These are phyloP conservation scores for Ophiosphaerella narmari DNA, from an alignment of 2,329 filamentous ascomycete species.

Conservation along the genomic window DNA sequence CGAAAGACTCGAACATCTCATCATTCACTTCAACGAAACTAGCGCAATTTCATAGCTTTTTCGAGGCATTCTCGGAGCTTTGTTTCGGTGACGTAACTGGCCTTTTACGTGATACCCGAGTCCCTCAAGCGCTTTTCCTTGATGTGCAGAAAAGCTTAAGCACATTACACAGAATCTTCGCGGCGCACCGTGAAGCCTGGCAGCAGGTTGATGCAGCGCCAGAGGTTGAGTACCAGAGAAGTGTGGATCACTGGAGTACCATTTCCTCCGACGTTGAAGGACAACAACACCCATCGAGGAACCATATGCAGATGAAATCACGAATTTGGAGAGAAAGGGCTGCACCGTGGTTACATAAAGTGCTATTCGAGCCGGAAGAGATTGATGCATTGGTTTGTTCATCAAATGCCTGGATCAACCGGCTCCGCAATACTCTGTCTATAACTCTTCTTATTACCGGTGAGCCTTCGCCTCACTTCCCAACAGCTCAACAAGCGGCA, in stretches of 20 bases:
- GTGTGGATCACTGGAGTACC: slow-evolving; percentile 1
- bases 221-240: background rate
- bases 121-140: slow-evolving; percentile 5
- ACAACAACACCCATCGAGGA: slow-evolving; percentile 10
- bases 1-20: slow-evolving; percentile 3
- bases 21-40: slow-evolving; percentile 5
- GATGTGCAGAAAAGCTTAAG: slow-evolving; percentile 14
- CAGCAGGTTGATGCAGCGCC: slow-evolving; percentile 6
- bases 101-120: slow-evolving; percentile 12
- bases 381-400: slow-evolving; percentile 4
- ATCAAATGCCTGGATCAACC: slow-evolving; percentile 9
- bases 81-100: slow-evolving; percentile 16
- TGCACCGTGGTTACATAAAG: slow-evolving; percentile 2
- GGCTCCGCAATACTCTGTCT: slow-evolving; percentile 15
- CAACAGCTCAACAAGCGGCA: slow-evolving; percentile 5
- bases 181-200: slow-evolving; percentile 18
- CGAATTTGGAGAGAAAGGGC: slow-evolving; percentile 16
- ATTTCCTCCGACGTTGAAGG: slow-evolving; percentile 3
- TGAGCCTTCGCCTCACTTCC: slow-evolving; percentile 11
- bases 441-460: slow-evolving; percentile 14
- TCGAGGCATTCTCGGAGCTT: slow-evolving; percentile 17
- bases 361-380: slow-evolving; percentile 14
- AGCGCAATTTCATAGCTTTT: slow-evolving; percentile 10
- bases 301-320: slow-evolving; percentile 13
- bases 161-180: slow-evolving; percentile 16